Evolutionary conservation across 805 yeast genomes (phyloP), one percentile per base, ranked within the genome.

Genomic region (Teunomyces lycoperdinae): DNA sequence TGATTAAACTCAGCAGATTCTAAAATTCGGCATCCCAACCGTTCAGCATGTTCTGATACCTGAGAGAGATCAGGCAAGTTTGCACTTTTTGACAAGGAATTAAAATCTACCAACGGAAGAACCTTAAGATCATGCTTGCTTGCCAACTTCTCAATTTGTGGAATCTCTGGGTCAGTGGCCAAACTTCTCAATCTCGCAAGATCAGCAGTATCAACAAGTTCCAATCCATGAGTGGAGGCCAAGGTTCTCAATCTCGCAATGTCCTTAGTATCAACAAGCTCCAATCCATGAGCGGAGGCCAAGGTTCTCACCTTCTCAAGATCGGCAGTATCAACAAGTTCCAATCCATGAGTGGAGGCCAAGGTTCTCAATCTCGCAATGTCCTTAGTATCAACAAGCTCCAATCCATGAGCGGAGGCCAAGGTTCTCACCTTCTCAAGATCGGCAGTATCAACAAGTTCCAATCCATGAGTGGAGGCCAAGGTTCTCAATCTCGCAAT

Each of bases 121-220:
- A 50, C 50, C 50, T 41, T 41, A 2, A 35, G 38, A 9, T 55
- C 60, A 38, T 56, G 59, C 5, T 57, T 62, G 30, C 50, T 34
- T 41, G 43, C 48, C 38, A 50, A 52, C 3, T 24, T 38, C 26
- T 46, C 36, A 16, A 51, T 42, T 24, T 43, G 29, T 4, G 46
- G 51, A n/a, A 54, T 14, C 3, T 50, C 33, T 26, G 57, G 60
- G 11, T 48, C 35, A 5, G 28, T 36, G 17, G 38, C 44, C 14
- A 29, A 33, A 28, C 44, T 48, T 42, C 50, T 50, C 51, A 43
- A 38, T 10, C 11, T 4, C 17, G 5, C 36, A 14, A 33, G 36
- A 7, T 33, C 17, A 2, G 6, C 2, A 1, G 17, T 13, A 3
- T 17, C 27, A 9, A 45, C 17, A 4, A 39, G 17, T 8, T 32